Evolutionary conservation across 2,329 filamentous ascomycete genomes (phyloP), one percentile per base, ranked within the genome.

Genomic region (Talaromyces funiculosus): DNA sequence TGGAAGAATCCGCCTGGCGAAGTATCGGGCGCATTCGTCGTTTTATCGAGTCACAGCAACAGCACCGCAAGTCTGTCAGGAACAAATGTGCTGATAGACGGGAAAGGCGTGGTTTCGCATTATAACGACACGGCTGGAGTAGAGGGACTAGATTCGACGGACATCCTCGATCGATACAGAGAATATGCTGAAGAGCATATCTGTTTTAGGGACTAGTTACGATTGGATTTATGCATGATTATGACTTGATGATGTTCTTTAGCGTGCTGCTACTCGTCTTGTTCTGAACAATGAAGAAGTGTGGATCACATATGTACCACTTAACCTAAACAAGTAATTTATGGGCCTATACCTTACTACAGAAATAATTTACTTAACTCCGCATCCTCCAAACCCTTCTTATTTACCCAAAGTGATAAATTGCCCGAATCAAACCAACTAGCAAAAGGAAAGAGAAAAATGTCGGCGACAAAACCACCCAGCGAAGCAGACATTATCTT

Each of bases 91-190:
- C 74, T 81, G 16, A 80, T 84, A 16, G 81, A 85, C 67, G 82
- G 81, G 4, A 77, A 80, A 59, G 80, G 81, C 1, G 68, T 85
- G 8, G 82, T 79, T 3, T 78, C 77, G 4, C 82, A 85, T 68
- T 85, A 82, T 65, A 79, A 78, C 62, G 81, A 81, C 58, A 73
- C 71, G 10, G 74, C 73, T 24, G 67, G 62, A 7, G 75, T 79
- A 62, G 66, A 71, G 7, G 73, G 75, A 8, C 59, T 84, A 59
- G 75, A 77, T n/a, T 71, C 74, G 55, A 84, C 83, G 0, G 82
- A 86, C 65, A 71, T 85, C 16, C 70, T 86, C 8, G 75, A 79
- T 38, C 74, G 83, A 33, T 85, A 84, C 66, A 75, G 77, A 14
- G 74, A 76, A 1, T 84, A 81, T 69, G 83, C 82, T 0, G 72